Conservation (phyloP, 2,329 filamentous ascomycete species). For the Xylariaceae sp. region DNA sequence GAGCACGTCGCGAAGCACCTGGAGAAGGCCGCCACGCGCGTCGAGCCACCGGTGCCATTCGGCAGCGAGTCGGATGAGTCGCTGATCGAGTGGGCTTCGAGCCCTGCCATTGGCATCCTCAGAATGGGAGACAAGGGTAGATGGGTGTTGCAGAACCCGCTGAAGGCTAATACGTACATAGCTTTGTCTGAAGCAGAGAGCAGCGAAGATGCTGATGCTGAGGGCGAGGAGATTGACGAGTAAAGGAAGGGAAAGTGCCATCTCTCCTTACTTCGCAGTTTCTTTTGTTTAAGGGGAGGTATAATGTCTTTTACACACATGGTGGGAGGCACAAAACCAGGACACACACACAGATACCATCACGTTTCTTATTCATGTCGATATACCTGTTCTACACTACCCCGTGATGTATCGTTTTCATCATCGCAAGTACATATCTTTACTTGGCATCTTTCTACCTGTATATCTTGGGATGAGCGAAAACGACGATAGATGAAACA, state of each 20-base stretch:
- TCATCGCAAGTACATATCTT: too few species aligned
- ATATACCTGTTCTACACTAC: too few species aligned
- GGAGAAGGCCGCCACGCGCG: conserved; percentile 46
- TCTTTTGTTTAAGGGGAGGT: too few species aligned
- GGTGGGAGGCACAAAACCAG: too few species aligned
- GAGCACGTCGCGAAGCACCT: conserved; percentile 83
- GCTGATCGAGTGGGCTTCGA: conserved; percentile 30
- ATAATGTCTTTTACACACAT: too few species aligned
- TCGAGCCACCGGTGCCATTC: conserved; percentile 28
- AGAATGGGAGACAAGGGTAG: conserved; percentile 22
- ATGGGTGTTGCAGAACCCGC: conserved; percentile 30
- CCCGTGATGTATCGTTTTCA: too few species aligned
- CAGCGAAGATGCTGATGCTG: conserved; percentile 29
- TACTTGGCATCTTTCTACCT: too few species aligned
- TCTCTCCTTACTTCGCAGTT: too few species aligned
- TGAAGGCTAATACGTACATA: conserved; percentile 21
- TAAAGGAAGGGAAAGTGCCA: conserved; percentile 5
- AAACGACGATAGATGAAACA: too few species aligned
- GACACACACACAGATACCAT: too few species aligned
- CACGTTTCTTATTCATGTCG: too few species aligned
- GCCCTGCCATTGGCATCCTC: conserved; percentile 30
- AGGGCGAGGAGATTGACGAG: conserved; percentile 31
- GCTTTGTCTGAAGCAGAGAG: conserved; percentile 8
- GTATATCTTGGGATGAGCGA: too few species aligned
- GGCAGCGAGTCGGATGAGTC: conserved; percentile 28